phyloP scores from a whole-genome alignment of 345 rosid genomes.

The Brassica incana region DNA sequence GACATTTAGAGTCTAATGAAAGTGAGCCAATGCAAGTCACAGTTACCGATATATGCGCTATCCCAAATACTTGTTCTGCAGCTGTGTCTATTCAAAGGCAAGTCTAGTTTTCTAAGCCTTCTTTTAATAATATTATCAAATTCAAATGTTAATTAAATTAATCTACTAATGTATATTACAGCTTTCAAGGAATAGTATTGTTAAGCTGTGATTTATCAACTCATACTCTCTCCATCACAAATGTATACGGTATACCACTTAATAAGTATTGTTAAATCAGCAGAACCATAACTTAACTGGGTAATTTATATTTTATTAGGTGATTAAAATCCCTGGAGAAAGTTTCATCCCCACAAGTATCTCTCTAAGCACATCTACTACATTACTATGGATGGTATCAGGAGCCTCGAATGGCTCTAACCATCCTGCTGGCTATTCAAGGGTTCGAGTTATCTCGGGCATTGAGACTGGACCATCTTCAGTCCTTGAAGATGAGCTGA shows the following conservation, averaged over 20 bases:
- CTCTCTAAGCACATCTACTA: constrained; percentile 43
- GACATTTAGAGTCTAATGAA: constrained; percentile 44
- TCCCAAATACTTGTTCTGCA: constrained; percentile 49
- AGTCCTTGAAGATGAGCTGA: constrained; percentile 47
- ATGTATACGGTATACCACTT: too few relatives aligned
- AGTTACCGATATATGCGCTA: constrained; percentile 62
- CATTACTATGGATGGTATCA: constrained; percentile 64
- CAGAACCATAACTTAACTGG: background rate
- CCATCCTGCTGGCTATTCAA: constrained; percentile 43
- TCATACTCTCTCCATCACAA: constrained; percentile 52
- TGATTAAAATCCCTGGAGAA: constrained; percentile 53
- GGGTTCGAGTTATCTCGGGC: constrained; percentile 52
- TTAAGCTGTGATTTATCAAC: constrained; percentile 58
- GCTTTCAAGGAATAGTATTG: constrained; percentile 78
- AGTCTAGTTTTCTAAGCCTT: constrained; percentile 4
- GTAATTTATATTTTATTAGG: constrained; percentile 43
- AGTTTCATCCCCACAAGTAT: constrained; percentile 76
- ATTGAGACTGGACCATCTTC: constrained; percentile 31
- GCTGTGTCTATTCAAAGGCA: constrained; percentile 35
- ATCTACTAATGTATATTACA: constrained; percentile 31
- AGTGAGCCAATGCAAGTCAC: constrained; percentile 47
- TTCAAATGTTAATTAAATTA: constrained; percentile 23
- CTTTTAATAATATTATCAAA: too few relatives aligned
- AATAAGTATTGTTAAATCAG: too few relatives aligned
- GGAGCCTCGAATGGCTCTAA: constrained; percentile 70